Base-by-base conservation (phyloP, 2,329 filamentous ascomycete genomes). In the Microdochium bolleyi region DNA sequence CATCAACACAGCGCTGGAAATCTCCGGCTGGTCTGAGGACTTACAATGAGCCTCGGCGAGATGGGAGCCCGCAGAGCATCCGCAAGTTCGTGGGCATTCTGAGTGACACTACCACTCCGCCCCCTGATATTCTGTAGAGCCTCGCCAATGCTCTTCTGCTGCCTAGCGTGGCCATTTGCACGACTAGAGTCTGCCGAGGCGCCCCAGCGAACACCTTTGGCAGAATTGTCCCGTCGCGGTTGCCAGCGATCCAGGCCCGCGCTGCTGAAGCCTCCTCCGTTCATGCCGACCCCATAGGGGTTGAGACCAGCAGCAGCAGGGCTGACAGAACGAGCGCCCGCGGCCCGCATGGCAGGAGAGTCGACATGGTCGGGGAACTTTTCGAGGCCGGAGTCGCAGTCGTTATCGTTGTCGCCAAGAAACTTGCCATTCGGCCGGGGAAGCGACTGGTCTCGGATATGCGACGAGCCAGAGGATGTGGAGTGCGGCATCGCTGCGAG, bases 61-160 rank as follows among this genome's bases (percentile, higher is more conserved):
- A 99, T 79, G 4, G 94, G 94, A 38, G 92, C 92, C 64, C 87
- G 89, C 55, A 99, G 79, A 51, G 92, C 91, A 68, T 94, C 89
- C 48, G 91, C 92, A 62, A 99, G 83, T 70, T 97, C 92, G 55
- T 95, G 89, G 52, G 91, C 92, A 71, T 95, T 96, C 67, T 92
- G 89, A 72, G 85, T 92, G 62, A 96, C 85, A 68, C 92, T 97
- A 51, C 83, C 89, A 62, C 86, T 89, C 62, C 91, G 80, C 37
- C 82, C 85, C 58, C 90, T 79, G 61, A 96, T 92, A 2, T 84
- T 91, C 61, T 82, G 84, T 58, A 96, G 81, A n/a, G 92, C 90
- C 69, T 96, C 90, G 62, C 84, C 85, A 60, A 96, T 80, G 70
- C 91, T 96, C 77, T 92, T 95, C 67, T 94, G 89, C 67, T 92